phyloP scores from a whole-genome alignment of 2,329 filamentous ascomycete species.

The Exophiala xenobiotica region DNA sequence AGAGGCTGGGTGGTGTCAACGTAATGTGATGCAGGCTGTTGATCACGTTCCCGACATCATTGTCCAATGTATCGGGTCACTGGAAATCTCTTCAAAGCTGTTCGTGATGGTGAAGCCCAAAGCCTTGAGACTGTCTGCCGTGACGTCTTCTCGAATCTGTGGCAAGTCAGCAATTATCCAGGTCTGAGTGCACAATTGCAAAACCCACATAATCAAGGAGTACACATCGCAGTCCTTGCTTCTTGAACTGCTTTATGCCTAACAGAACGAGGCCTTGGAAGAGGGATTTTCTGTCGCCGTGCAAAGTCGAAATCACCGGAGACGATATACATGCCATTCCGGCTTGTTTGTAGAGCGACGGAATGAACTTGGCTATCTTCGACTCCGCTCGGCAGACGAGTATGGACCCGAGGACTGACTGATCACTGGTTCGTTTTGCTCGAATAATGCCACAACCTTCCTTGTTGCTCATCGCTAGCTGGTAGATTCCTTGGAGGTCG shows the following conservation, averaged over 20 bases:
- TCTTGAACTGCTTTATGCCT: slow-evolving; percentile 78
- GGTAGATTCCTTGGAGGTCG: slow-evolving; percentile 77
- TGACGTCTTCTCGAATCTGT: slow-evolving; percentile 69
- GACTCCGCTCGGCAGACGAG: slow-evolving; percentile 74
- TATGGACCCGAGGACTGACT: slow-evolving; percentile 71
- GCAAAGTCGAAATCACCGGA: slow-evolving; percentile 69
- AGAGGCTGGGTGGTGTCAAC: background rate
- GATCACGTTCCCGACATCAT: slow-evolving; percentile 41
- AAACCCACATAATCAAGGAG: slow-evolving; percentile 75
- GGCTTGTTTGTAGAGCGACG: slow-evolving; percentile 59
- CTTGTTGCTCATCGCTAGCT: slow-evolving; percentile 68
- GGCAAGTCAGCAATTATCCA: background rate
- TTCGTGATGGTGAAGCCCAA: slow-evolving; percentile 81
- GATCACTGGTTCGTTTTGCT: slow-evolving; percentile 69
- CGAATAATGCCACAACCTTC: slow-evolving; percentile 78
- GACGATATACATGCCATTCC: slow-evolving; percentile 75
- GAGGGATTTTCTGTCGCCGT: slow-evolving; percentile 67
- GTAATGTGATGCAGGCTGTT: background rate
- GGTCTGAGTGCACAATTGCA: background rate
- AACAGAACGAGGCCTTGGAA: slow-evolving; percentile 78
- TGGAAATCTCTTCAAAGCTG: slow-evolving; percentile 78
- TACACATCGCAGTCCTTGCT: slow-evolving; percentile 69
- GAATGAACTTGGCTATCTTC: slow-evolving; percentile 66
- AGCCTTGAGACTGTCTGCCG: slow-evolving; percentile 68
- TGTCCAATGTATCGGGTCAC: slow-evolving; percentile 62